Evolutionary conservation across 257 asterid genomes (phyloP).

Genomic region (Penstemon newberryi): DNA sequence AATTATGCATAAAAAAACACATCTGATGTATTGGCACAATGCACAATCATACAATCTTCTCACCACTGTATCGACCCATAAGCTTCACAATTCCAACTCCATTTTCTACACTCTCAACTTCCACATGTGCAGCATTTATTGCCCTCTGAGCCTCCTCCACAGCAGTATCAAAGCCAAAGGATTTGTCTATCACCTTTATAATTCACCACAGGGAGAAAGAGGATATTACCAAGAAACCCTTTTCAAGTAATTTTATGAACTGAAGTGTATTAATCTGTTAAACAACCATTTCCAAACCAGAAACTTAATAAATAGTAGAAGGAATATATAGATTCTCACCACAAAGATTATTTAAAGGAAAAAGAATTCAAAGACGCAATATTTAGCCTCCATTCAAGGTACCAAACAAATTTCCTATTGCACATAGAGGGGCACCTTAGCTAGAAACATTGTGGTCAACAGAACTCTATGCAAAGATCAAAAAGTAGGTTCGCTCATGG

Average conservation of each 20-base stretch:
- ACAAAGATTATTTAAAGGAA: constrained; percentile 3
- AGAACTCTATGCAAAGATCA: neutral
- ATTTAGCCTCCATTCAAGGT: constrained; percentile 17
- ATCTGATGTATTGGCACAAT: constrained; percentile 11
- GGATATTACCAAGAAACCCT: neutral
- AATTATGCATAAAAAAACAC: constrained; percentile 22
- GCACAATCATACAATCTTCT: constrained; percentile 24
- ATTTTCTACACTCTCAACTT: constrained; percentile 86
- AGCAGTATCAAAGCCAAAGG: constrained; percentile 97
- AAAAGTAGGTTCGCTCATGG: neutral
- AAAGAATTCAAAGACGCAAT: constrained; percentile 2
- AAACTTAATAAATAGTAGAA: constrained; percentile 2
- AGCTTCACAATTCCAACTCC: constrained; percentile 96
- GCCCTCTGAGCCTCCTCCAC: constrained; percentile 99
- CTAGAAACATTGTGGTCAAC: neutral
- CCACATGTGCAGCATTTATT: constrained; percentile 97
- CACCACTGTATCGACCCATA: constrained; percentile 97
- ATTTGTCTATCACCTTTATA: constrained; percentile 86
- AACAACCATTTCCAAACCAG: constrained; percentile 3
- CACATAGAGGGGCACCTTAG: constrained; percentile 1
- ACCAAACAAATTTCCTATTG: constrained; percentile 8
- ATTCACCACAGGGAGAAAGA: constrained; percentile 13
- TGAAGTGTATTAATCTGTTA: constrained; percentile 6
- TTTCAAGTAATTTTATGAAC: neutral
- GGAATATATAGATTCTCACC: constrained; percentile 7